Evolutionary conservation across 768 basidiomycete genomes (phyloP).

Genomic region (Auricularia cornea): DNA sequence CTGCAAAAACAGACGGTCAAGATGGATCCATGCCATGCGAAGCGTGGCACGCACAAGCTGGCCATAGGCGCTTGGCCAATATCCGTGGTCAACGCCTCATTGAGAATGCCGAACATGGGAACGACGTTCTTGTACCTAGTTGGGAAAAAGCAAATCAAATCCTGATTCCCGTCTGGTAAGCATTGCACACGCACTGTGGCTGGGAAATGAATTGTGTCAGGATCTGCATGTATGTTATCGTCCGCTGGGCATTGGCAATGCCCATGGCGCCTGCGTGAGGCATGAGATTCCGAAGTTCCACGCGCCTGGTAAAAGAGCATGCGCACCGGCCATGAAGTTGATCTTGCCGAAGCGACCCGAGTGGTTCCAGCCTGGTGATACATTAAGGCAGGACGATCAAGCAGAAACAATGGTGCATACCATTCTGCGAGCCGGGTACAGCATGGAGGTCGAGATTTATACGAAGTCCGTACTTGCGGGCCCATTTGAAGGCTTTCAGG

Average conservation of each 20-base stretch:
- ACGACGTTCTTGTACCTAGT: constrained; percentile 49
- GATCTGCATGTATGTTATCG: constrained; percentile 81
- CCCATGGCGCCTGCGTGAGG: constrained; percentile 60
- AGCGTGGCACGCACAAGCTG: constrained; percentile 39
- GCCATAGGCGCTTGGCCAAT: constrained; percentile 49
- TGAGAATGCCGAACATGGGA: constrained; percentile 79
- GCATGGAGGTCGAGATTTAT: constrained; percentile 86
- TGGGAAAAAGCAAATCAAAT: too few relatives aligned
- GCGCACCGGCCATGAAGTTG: constrained; percentile 60
- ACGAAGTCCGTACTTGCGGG: constrained; percentile 90
- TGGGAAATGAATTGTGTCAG: constrained; percentile 89
- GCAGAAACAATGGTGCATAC: constrained; percentile 74
- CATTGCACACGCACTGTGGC: constrained; percentile 68
- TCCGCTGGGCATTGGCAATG: constrained; percentile 84
- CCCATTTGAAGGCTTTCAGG: constrained; percentile 89
- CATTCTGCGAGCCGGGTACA: constrained; percentile 81
- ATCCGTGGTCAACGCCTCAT: constrained; percentile 59
- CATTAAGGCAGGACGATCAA: constrained; percentile 16
- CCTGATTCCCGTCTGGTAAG: too few relatives aligned
- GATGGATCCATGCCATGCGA: not conserved
- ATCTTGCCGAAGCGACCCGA: constrained; percentile 42
- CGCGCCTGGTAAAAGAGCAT: not conserved
- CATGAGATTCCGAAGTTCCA: too few relatives aligned
- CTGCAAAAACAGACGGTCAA: constrained; percentile 24
- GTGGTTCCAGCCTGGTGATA: constrained; percentile 36